Conservation (phyloP, 2,329 filamentous ascomycete species). For the Venturia asperata region DNA sequence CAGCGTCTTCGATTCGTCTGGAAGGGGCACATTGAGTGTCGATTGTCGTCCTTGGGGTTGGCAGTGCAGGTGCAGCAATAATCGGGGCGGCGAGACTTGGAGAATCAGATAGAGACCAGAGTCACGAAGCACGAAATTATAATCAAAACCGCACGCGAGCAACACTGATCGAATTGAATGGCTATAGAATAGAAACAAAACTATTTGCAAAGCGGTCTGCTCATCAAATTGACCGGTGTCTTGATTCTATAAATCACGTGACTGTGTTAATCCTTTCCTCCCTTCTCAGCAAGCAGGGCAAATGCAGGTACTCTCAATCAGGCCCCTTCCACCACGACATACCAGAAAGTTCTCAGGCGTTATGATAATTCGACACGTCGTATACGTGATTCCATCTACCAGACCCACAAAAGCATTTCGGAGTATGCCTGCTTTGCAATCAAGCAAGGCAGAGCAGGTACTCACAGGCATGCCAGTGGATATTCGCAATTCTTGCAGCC, state of each 20-base stretch:
- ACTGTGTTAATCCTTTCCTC: not conserved
- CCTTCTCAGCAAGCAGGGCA: not conserved
- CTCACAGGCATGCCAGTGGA: not conserved
- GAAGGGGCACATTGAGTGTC: slow-evolving; percentile 1
- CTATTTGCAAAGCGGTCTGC: not conserved
- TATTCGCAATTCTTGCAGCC: not conserved
- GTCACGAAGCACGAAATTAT: not conserved
- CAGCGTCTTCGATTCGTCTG: not conserved
- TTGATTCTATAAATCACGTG: not conserved
- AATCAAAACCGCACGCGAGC: not conserved
- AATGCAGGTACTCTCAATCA: not conserved
- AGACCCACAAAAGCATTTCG: too few species aligned
- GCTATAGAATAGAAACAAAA: not conserved
- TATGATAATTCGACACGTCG: not conserved
- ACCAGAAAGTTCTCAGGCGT: not conserved
- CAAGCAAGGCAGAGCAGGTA: too few species aligned
- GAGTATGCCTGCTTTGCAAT: too few species aligned
- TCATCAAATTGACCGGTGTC: not conserved
- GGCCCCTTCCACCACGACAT: not conserved
- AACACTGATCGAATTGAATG: not conserved
- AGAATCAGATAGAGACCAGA: not conserved
- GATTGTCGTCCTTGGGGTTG: not conserved
- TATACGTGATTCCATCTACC: too few species aligned
- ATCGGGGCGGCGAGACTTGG: not conserved
- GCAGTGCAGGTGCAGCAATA: slow-evolving; percentile 2